phyloP scores from a whole-genome alignment of 2,329 filamentous ascomycete genomes.

The Fusarium ramigenum region DNA sequence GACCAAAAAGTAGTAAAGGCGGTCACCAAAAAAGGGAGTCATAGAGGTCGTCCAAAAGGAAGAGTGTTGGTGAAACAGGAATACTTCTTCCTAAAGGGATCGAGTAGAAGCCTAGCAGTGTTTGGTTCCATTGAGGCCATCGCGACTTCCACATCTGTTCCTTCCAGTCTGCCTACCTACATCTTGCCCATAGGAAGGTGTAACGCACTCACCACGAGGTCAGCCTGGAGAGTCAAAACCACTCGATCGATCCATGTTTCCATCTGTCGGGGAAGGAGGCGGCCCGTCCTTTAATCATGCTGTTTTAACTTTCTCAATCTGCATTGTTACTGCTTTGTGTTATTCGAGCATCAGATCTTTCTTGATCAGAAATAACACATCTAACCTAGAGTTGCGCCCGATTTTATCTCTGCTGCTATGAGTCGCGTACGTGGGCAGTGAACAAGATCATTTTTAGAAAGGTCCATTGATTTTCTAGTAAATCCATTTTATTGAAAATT shows the following conservation, averaged over 20 bases:
- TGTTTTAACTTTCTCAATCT: not conserved
- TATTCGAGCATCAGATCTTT: not conserved
- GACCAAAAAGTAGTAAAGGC: constrained; percentile 10
- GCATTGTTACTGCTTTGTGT: not conserved
- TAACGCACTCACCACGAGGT: too few species aligned
- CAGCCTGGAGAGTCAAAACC: too few species aligned
- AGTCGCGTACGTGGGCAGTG: too few species aligned
- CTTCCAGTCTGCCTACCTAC: not conserved
- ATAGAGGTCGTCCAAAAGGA: constrained; percentile 1
- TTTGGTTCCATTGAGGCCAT: not conserved
- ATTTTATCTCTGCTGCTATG: not conserved
- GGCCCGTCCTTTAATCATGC: not conserved
- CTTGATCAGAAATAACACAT: not conserved
- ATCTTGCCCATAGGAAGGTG: not conserved
- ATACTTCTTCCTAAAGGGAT: not conserved
- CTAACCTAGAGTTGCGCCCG: not conserved
- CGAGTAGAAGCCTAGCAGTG: not conserved
- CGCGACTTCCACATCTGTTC: not conserved
- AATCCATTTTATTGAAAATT: not conserved
- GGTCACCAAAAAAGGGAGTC: constrained; percentile 1
- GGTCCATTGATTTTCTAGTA: not conserved
- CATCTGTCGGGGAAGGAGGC: not conserved
- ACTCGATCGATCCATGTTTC: not conserved
- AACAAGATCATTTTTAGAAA: not conserved
- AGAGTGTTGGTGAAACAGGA: not conserved